Evolutionary conservation across 2,329 filamentous ascomycete genomes (phyloP), one percentile per base, ranked within the genome.

Genomic region (Ophiostoma novo-ulmi): DNA sequence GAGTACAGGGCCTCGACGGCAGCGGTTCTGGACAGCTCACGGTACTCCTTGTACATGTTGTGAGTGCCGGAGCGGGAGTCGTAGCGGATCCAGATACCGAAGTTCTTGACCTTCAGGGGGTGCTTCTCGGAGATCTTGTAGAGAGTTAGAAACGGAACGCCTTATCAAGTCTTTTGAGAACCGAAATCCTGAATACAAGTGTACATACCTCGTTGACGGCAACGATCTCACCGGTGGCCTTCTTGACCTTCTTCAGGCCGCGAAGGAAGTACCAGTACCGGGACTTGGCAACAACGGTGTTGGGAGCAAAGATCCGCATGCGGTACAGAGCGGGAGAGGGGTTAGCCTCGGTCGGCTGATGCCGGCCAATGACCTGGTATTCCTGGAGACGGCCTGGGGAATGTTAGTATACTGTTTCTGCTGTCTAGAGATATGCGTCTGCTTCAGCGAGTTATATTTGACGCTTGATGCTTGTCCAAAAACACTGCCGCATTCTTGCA

Each of bases 31-130:
- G 92, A 94, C 89, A 98, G 92, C 89, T 98, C 95, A 82, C 95
- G 92, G 91, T 97, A 98, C 91, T 99, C 95, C 91, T 98, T 98
- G 93, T 99, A 99, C 95, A 99, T 99, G 91, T 99, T 99, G 93
- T 99, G 95, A 80, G 95, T 99, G 80, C 95, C 95, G 79, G 95
- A 98, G 85, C 95, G 94, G 75, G 96, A 99, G 87, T 99, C 94
- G 88, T 99, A 99, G 82, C 96, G 94, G 86, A 99, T 91, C 96
- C 96, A 99, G 89, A 99, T 90, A 83, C 95, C 95, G 83, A 99
- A 98, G 92, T 97, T 99, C 93, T 99, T 99, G 89, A 99, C 94
- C 89, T 97, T 97, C 81, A 94, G 87, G 80, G 95, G 95, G 84
- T 93, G 93, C 91, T 98, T 98, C 93, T 99, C 95, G 85, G 89